Evolutionary conservation across 2,329 filamentous ascomycete genomes (phyloP).

Genomic region (Epicoccum sorghinum): DNA sequence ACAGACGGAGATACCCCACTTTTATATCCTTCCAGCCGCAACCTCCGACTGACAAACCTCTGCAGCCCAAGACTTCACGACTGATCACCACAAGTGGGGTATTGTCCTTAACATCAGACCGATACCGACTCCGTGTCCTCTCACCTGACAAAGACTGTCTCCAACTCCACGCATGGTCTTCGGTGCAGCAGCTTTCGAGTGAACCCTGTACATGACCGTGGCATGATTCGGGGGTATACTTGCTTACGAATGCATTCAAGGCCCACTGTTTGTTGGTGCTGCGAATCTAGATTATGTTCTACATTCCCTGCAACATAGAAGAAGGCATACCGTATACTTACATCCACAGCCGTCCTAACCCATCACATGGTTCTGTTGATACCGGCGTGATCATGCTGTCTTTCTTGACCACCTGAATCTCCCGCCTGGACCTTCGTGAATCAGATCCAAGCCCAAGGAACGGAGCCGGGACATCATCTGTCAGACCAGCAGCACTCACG

Average conservation of each 20-base stretch:
- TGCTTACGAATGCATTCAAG: no score
- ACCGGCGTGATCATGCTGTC: conserved; percentile 24
- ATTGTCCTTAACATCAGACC: no score
- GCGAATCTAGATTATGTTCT: no score
- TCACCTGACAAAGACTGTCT: no score
- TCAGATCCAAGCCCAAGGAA: conserved; percentile 20
- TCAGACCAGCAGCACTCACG: conserved; percentile 27
- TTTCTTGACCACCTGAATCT: conserved; percentile 25
- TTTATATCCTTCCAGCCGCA: conserved; percentile 19
- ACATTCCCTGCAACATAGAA: no score
- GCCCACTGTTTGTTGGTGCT: no score
- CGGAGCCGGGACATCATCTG: conserved; percentile 30
- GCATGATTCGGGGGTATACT: no score
- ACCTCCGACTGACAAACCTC: neutral
- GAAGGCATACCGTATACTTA: neutral
- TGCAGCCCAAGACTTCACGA: neutral
- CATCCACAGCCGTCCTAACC: neutral
- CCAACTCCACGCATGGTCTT: no score
- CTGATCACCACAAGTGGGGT: no score
- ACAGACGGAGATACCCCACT: conserved; percentile 19
- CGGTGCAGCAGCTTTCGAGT: no score
- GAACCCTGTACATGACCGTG: no score
- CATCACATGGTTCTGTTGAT: neutral
- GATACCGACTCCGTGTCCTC: no score
- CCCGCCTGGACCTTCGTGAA: conserved; percentile 17